Base-by-base conservation (phyloP, 139 green algal species). In the Coelastrella sp. region DNA sequence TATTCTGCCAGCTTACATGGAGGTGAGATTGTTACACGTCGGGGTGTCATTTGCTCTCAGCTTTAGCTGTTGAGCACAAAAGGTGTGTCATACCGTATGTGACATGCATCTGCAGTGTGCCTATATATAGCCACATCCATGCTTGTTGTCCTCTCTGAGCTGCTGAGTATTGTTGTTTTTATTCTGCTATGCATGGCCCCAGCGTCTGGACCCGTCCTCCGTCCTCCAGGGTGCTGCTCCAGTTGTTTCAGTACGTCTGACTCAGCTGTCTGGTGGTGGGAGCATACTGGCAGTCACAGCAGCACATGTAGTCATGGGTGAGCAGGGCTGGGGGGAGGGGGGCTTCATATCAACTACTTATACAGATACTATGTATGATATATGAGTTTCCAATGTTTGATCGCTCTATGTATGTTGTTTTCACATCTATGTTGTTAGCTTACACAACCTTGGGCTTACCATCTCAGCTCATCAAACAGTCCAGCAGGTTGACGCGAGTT, bases 261-360 rank as follows among this genome's bases (percentile, higher is more conserved):
- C 68, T 4, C 68, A 77, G 68, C 68, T 77, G 68, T 17, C 68
- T 59, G 68, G 40, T 17, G 68, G 68, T 2, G 68, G 68, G 23
- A 77, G 68, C 27, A 77, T 77, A 37, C 38, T 77, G 68, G 68
- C 68, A 59, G 38, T 77, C 23, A 77, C 68, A 13, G 68, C 68
- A 15, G 30, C 68, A 38, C 68, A 77, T 34, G 68, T 77, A 23
- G 68, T 77, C 3, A 37, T 77, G 27, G 68, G 68, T 77, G 68
- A 5, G 67, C 34, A 5, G 5, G 9, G 3, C 45, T 57, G 15
- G 45, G 11, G 11, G 11, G 11, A 57, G 45, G 37, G 62, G n/a
- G 15, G 5, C 62, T 71, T 25, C 23, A 13, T 41, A 71, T 1
- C n/a, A 45, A 35, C 1, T 23, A 40, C n/a, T 69, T n/a, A n/a